Percentiles rank a stretch among this genome's conserved stretches.
Evolutionary conservation across 2,329 filamentous ascomycete genomes (phyloP).

Genomic region (Gyromitra esculenta): DNA sequence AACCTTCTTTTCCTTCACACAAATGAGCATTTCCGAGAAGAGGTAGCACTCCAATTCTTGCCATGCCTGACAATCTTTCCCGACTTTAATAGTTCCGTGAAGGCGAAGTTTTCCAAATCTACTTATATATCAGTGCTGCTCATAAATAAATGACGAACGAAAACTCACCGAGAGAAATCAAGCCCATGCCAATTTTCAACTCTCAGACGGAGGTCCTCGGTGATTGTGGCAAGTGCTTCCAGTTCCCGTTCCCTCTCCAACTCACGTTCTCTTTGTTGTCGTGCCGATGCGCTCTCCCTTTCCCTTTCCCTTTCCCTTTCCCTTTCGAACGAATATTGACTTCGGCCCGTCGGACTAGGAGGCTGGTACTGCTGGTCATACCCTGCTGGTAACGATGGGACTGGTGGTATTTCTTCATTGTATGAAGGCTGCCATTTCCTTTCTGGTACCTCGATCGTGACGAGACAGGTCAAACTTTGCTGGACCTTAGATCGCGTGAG

Average conservation of each 20-base stretch:
- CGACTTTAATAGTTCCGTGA: conserved; percentile 88
- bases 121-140: conserved; percentile 47
- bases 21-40: conserved; percentile 99
- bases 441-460: conserved; percentile 93
- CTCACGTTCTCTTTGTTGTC: conserved; percentile 58
- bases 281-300: conserved; percentile 35
- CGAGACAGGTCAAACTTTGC: conserved; percentile 90
- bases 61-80: conserved; percentile 96
- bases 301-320: conserved; percentile 50
- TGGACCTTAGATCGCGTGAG: conserved; percentile 91
- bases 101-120: conserved; percentile 91
- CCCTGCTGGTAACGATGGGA: conserved; percentile 61
- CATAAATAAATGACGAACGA: conserved; percentile 20
- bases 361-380: conserved; percentile 53
- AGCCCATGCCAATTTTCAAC: conserved; percentile 99
- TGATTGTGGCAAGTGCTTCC: conserved; percentile 82
- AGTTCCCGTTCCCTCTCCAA: conserved; percentile 65
- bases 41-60: conserved; percentile 97
- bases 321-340: conserved; percentile 56
- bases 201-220: conserved; percentile 82
- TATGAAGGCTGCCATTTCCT: conserved; percentile 84
- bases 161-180: conserved; percentile 78
- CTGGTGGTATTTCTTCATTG: conserved; percentile 77
- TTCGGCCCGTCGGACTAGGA: conserved; percentile 51
- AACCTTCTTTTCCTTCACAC: conserved; percentile 94